Percentiles rank a stretch among this genome's conserved stretches.
phyloP scores from a whole-genome alignment of 208 protist genomes.

The Trypanosoma rangeli region DNA sequence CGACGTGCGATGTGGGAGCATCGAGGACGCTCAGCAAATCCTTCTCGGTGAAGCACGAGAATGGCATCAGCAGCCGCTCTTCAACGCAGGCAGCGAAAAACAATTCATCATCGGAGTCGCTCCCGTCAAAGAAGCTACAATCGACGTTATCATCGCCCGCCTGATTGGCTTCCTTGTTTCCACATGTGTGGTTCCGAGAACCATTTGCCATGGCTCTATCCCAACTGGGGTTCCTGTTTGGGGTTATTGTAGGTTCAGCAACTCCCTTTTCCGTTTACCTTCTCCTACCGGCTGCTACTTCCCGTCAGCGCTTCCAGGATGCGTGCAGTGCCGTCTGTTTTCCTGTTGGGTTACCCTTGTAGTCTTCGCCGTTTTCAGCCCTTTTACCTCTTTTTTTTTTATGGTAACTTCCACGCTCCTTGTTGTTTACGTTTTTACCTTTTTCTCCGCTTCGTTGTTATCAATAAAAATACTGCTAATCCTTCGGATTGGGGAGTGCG shows the following conservation, averaged over 20 bases:
- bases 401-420: background rate
- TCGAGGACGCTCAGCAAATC: background rate
- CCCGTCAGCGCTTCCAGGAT: background rate
- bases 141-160: background rate
- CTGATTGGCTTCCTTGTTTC: background rate
- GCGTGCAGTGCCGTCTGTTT: background rate
- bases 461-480: conserved; percentile 10
- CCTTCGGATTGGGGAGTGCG: background rate
- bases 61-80: background rate
- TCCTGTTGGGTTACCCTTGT: background rate
- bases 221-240: background rate
- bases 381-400: background rate
- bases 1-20: background rate
- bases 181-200: background rate
- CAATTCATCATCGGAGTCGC: conserved; percentile 20
- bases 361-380: background rate
- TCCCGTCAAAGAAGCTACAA: background rate
- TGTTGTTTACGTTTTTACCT: background rate
- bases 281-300: no score
- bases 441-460: background rate
- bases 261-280: background rate
- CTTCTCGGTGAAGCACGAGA: conserved; percentile 17
- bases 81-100: background rate
- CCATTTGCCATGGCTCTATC: background rate
- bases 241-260: background rate